Conservation (phyloP, 2,329 filamentous ascomycete species). For the Fusarium floridanum region DNA sequence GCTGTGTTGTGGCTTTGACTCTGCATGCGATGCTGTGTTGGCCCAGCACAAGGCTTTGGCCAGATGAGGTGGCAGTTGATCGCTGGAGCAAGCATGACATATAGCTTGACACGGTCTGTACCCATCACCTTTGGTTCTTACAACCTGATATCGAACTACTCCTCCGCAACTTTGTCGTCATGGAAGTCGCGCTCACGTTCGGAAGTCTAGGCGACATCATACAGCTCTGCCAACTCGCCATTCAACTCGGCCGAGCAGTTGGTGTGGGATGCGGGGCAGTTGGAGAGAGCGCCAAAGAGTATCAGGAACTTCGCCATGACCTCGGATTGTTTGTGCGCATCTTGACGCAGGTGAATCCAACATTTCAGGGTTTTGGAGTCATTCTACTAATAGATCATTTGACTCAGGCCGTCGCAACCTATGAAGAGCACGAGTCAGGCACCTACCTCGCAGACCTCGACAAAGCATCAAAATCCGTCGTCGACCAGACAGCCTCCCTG, state of each 20-base stretch:
- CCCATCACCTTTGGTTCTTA: too few relatives aligned
- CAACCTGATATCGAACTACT: background rate
- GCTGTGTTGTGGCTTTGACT: background rate
- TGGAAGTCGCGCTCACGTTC: background rate
- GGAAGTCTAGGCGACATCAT: background rate
- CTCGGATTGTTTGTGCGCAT: background rate
- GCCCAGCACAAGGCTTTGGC: background rate
- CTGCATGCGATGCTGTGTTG: background rate
- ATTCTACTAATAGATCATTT: too few relatives aligned
- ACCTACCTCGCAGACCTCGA: background rate
- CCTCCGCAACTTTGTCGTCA: rapidly evolving
- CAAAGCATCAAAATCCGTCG: background rate
- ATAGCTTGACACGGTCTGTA: too few relatives aligned
- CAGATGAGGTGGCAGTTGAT: too few relatives aligned
- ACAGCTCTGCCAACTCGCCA: background rate
- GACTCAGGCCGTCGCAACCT: background rate
- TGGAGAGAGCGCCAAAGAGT: background rate
- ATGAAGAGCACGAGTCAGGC: background rate
- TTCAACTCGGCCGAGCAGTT: background rate
- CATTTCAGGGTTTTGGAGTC: background rate
- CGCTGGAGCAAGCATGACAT: too few relatives aligned
- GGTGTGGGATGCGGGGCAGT: background rate
- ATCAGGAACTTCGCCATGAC: background rate
- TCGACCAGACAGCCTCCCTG: background rate
- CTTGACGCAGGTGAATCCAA: background rate